Evolutionary conservation across 352 stramenopile species (phyloP), one percentile per base, ranked within the genome.

Genomic region (Phytophthora litchii): DNA sequence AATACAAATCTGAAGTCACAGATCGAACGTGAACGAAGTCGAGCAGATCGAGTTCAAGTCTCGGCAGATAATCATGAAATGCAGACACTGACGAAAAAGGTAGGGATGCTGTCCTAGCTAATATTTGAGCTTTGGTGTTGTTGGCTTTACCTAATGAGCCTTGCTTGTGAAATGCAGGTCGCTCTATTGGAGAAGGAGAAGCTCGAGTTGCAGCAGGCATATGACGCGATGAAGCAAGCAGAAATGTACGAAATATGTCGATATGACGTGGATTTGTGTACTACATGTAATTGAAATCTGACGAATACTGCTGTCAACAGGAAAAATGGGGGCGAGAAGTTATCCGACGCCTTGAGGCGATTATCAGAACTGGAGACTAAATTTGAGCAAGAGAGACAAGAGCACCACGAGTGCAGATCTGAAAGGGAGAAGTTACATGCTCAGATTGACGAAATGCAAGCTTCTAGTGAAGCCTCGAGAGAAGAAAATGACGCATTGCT

Each of bases 401-500:
- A 59, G 5, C 59, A 73, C 12, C 31, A 74, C 44, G 54, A 52
- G 14, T 65, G 71, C 12, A 77, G 50, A 44, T 41, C 59, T 12
- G 52, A 78, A 3, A 11, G 75, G n/a, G 73, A 82, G 20, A 75
- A 70, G 11, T 14, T 77, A 13, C 65, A 50, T 29, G 38, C 69
- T 37, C 56, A 85, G 31, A 62, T 89, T 1, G 68, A 87, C 12
- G 72, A 83, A 41, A 72, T 86, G 41, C 75, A 75, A 27, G 61
- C 67, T 21, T 78, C 64, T 9, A 75, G 86, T 20, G 67, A 84
- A 16, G 72, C 82, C 4, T 74, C 76, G 8, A 71, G 78, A 58
- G 79, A 92, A 62, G 85, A 92, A 54, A 94, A 91, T 38, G 85
- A 94, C 38, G 82, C 82, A 0, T 51, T 93, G 16, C 64, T 92